phyloP scores from a whole-genome alignment of 208 protist genomes.

The Crithidia mellificae region DNA sequence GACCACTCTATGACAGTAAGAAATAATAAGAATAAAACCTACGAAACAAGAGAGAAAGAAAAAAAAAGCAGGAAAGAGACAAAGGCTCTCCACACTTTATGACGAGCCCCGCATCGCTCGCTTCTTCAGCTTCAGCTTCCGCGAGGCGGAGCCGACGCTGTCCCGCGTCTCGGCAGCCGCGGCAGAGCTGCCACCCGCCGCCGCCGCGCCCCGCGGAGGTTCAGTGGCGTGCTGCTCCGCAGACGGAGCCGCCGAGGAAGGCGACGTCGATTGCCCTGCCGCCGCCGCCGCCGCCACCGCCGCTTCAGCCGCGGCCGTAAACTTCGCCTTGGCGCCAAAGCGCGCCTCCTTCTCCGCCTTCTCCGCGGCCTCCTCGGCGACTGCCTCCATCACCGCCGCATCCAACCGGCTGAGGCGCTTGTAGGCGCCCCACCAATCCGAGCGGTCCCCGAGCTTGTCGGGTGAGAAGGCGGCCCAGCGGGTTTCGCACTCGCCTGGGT shows the following conservation, averaged over 20 bases:
- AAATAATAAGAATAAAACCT: no score
- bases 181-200: no score
- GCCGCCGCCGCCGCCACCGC: neutral
- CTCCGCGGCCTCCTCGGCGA: constrained; percentile 6
- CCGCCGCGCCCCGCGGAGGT: neutral
- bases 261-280: no score
- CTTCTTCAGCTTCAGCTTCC: constrained; percentile 30
- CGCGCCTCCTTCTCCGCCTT: neutral
- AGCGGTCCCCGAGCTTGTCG: constrained; percentile 32
- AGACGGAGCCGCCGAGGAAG: no score
- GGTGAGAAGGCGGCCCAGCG: constrained; percentile 74
- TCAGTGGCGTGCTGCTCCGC: no score
- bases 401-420: constrained; percentile 64
- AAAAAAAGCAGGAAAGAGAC: neutral
- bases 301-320: neutral
- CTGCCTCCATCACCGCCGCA: constrained; percentile 32
- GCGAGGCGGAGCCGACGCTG: constrained; percentile 17
- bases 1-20: no score
- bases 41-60: neutral
- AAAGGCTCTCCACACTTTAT: neutral
- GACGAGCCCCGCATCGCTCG: constrained; percentile 10
- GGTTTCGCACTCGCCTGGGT: constrained; percentile 64
- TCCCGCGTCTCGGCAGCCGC: no score
- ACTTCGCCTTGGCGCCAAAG: no score
- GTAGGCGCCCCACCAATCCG: constrained; percentile 77